Evolutionary conservation across 306 rosid species (phyloP), one percentile per base, ranked within the genome.

Genomic region (Purshia tridentata): DNA sequence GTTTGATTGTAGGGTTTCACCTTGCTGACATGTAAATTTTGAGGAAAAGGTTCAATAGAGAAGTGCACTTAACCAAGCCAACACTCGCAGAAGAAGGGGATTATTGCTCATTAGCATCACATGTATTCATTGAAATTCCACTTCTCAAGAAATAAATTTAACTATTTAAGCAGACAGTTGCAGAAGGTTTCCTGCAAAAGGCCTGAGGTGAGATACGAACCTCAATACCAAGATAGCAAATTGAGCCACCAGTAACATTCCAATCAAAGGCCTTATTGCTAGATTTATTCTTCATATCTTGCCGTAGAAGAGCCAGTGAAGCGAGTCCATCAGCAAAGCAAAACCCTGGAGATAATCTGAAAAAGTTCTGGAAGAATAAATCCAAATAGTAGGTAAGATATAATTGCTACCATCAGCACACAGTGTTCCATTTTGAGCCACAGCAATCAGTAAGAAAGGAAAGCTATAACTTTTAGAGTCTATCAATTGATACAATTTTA

Each of bases 281-380:
- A 53, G 97, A 81, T 83, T 88, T 88, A 83, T 91, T 91, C 79
- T 86, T 94, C 97, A 94, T 89, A 80, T 91, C 99, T 86, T 94
- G 99, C 61, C 95, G 88, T 57, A 94, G 84, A 85, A 94, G 97
- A 83, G 99, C 99, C 76, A 94, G 79, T 37, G 99, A 94, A 50
- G 95, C 97, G 67, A 94, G 92, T 60, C 97, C 99, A n/a, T 91
- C 99, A 80, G 96, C 96, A 81, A 94, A 91, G 84, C 97, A 94
- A 88, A 94, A 94, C 76, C 95, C 99, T 69, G 96, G 99, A 74
- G 90, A 89, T 81, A 94, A 86, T 84, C 98, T 91, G 87, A 94
- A 91, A 76, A 91, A 88, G 69, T 89, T 91, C 97, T 91, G 98
- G 75, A 70, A 80, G 49, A 69, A 57, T 40, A 82, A 52, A 87